Evolutionary conservation across 805 yeast genomes (phyloP).

Genomic region (Lipomyces yamadae): DNA sequence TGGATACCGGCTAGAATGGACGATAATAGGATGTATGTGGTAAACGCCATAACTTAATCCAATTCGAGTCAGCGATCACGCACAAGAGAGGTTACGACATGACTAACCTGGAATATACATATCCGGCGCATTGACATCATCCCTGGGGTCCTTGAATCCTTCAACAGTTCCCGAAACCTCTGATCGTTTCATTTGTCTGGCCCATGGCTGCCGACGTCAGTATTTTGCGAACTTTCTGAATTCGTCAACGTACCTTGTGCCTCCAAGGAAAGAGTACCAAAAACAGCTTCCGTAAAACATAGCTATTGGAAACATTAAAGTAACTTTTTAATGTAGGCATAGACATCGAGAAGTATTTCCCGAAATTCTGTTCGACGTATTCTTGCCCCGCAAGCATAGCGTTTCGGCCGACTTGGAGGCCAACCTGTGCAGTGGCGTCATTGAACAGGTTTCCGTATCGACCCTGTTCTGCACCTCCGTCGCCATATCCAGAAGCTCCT

Average conservation of each 20-base stretch:
- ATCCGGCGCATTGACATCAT: slow-evolving; percentile 94
- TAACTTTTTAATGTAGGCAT: slow-evolving; percentile 69
- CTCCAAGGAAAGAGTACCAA: slow-evolving; percentile 84
- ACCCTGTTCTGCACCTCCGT: slow-evolving; percentile 13
- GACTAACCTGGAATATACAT: slow-evolving; percentile 73
- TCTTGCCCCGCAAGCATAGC: slow-evolving; percentile 84
- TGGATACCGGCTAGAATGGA: slow-evolving; percentile 83
- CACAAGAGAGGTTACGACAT: neutral
- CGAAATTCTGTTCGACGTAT: slow-evolving; percentile 72
- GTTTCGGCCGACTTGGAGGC: slow-evolving; percentile 83
- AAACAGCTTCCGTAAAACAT: slow-evolving; percentile 73
- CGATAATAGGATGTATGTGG: slow-evolving; percentile 83
- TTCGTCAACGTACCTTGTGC: slow-evolving; percentile 69
- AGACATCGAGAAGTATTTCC: slow-evolving; percentile 54
- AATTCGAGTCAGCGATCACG: neutral
- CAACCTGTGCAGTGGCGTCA: slow-evolving; percentile 82
- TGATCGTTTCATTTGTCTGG: slow-evolving; percentile 44
- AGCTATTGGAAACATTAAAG: slow-evolving; percentile 88
- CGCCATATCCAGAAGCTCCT: slow-evolving; percentile 9
- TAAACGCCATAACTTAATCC: slow-evolving; percentile 73
- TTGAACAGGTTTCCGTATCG: slow-evolving; percentile 53
- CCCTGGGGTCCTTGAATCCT: slow-evolving; percentile 74
- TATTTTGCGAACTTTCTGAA: neutral
- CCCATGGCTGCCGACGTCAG: slow-evolving; percentile 27
- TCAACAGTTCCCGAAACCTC: slow-evolving; percentile 49